Conservation (phyloP, 495 filamentous ascomycete species). For the Penicillium turbatum region DNA sequence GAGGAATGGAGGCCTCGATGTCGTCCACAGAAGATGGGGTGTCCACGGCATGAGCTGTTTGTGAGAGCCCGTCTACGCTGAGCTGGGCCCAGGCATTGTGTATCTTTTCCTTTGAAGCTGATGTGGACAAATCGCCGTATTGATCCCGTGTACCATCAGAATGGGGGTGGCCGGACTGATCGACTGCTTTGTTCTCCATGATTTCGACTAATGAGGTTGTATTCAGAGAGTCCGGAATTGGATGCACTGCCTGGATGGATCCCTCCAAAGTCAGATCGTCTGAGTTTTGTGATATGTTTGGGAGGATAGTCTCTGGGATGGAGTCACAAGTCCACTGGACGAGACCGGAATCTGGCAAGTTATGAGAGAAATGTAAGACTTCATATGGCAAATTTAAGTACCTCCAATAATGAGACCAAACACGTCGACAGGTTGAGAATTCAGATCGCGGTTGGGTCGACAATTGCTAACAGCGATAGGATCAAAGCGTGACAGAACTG, state of each 20-base stretch:
- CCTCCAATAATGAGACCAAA: not conserved
- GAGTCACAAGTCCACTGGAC: not conserved
- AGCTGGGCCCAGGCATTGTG: constrained; percentile 28
- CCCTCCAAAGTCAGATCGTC: not conserved
- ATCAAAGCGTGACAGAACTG: not conserved
- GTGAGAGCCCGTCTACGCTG: constrained; percentile 9
- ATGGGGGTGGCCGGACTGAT: not conserved
- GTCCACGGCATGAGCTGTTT: constrained; percentile 19
- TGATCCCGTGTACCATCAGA: constrained; percentile 22
- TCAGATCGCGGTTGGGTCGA: not conserved
- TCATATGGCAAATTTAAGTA: not conserved
- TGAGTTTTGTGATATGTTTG: not conserved
- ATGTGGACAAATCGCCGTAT: constrained; percentile 27
- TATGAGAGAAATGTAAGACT: not conserved
- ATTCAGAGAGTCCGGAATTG: not conserved
- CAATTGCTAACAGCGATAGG: not conserved
- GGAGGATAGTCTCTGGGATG: constrained; percentile 4
- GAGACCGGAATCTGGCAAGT: not conserved
- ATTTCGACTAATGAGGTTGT: not conserved
- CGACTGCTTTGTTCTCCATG: constrained; percentile 20
- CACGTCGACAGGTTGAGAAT: not conserved
- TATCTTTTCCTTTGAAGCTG: constrained; percentile 32
- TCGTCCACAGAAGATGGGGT: constrained; percentile 44
- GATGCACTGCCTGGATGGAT: not conserved
- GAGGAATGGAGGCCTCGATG: constrained; percentile 33